phyloP scores from a whole-genome alignment of 2,329 filamentous ascomycete species.

The Cadophora gregata region DNA sequence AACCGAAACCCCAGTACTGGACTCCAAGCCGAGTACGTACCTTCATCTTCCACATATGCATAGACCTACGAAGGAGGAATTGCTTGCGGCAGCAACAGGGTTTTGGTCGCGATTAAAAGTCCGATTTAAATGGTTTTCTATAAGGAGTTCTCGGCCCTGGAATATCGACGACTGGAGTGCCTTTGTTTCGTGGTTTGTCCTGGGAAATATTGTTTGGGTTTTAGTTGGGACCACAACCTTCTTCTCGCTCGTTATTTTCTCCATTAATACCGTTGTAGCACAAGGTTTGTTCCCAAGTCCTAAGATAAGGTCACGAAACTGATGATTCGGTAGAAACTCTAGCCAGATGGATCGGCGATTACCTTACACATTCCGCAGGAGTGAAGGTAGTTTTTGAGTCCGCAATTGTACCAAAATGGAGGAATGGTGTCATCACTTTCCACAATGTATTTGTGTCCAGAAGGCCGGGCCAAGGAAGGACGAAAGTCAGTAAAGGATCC shows the following conservation, averaged over 20 bases:
- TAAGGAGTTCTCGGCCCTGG: slow-evolving; percentile 90
- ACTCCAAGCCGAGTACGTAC: slow-evolving; percentile 54
- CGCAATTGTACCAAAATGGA: slow-evolving; percentile 96
- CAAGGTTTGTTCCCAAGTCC: slow-evolving; percentile 66
- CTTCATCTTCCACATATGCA: slow-evolving; percentile 66
- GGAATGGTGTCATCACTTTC: slow-evolving; percentile 93
- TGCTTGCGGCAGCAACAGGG: slow-evolving; percentile 87
- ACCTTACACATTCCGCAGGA: slow-evolving; percentile 91
- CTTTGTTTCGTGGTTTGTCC: slow-evolving; percentile 91
- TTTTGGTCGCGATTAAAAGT: slow-evolving; percentile 92
- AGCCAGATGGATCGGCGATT: slow-evolving; percentile 92
- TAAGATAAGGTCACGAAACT: slow-evolving; percentile 36
- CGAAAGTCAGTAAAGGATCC: slow-evolving; percentile 91
- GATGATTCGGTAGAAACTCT: slow-evolving; percentile 71
- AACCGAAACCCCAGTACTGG: slow-evolving; percentile 21
- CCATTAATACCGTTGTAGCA: slow-evolving; percentile 95
- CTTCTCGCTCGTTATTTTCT: slow-evolving; percentile 87
- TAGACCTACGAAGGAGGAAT: slow-evolving; percentile 89
- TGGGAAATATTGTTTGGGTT: slow-evolving; percentile 94
- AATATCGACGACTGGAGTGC: slow-evolving; percentile 96
- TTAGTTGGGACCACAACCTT: slow-evolving; percentile 98
- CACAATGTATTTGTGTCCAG: slow-evolving; percentile 95
- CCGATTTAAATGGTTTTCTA: slow-evolving; percentile 97
- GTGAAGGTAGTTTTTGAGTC: slow-evolving; percentile 96
- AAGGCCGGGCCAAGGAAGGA: slow-evolving; percentile 79